Base-by-base conservation (phyloP, 1,139 yeast species). In the Magnusiomyces magnusii region DNA sequence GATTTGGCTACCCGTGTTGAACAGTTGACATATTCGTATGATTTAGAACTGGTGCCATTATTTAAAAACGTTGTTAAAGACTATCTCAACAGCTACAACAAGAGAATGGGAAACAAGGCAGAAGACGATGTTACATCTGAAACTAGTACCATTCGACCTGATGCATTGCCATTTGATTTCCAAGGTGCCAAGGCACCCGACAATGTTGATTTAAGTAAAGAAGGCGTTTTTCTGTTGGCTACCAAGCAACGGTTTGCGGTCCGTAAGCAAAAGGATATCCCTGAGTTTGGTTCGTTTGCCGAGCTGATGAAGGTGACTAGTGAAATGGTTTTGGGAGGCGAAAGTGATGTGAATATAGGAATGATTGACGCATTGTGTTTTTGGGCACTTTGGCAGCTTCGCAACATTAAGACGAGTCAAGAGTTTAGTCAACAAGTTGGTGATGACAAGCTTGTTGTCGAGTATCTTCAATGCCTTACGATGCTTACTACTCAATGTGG, bases 21-120 rank as follows among this genome's bases (percentile, higher is more conserved):
- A 44, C 82, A 81, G 61, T 74, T 87, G 63, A 77, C 85, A 0
- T 67, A 75, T 52, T 82, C 91, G 19, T 80, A 77, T 71, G 97
- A 91, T 70, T 68, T 90, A 57, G 82, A 85, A 57, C 72, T 84
- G 41, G 71, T 72, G 13, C 69, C 68, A 0, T 70, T 72, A 42
- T 80, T 87, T 60, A 65, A 68, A 2, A 69, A 75, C 17, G 56
- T 66, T 2, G 62, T 63, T 19, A 56, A 59, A 23, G 62, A 60
- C 41, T 61, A 57, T 3, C 59, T 54, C 21, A 60, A 53, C 15
- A 55, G 54, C 24, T 53, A 31, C 53, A 58, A 56, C 39, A 54
- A 41, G 15, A 47, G 39, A n/a, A 57, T 55, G 2, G 60, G 50
- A n/a, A 41, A 54, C 3, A 58, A 56, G 1, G 57, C 42, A 13